Evolutionary conservation across 2,329 filamentous ascomycete species (phyloP).

Genomic region (Aspergillus sp.): DNA sequence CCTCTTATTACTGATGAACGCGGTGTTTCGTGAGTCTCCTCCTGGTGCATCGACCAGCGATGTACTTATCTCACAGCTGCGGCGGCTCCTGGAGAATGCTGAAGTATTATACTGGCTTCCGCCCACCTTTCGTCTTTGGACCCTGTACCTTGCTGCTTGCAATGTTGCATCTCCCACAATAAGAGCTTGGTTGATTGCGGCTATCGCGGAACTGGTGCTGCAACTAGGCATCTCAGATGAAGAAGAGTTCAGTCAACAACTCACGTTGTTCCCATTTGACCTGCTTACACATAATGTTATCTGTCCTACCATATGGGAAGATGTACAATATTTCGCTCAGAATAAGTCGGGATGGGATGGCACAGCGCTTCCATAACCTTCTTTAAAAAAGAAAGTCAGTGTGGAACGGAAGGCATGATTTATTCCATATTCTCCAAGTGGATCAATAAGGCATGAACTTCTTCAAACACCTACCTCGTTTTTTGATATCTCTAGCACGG

Average conservation of each 20-base stretch:
- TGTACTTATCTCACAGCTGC: not conserved
- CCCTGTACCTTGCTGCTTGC: not conserved
- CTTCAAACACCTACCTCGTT: too few species aligned
- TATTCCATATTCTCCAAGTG: too few species aligned
- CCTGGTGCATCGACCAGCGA: not conserved
- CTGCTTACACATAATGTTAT: too few species aligned
- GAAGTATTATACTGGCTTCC: not conserved
- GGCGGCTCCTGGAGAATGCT: not conserved
- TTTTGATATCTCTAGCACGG: too few species aligned
- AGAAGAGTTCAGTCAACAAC: not conserved
- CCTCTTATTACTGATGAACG: not conserved
- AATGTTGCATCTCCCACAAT: not conserved
- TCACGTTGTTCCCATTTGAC: not conserved
- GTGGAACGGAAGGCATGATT: too few species aligned
- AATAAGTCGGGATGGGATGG: too few species aligned
- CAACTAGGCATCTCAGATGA: not conserved
- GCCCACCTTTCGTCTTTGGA: not conserved
- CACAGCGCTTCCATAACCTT: too few species aligned
- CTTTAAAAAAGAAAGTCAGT: too few species aligned
- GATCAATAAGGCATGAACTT: too few species aligned
- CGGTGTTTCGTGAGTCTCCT: not conserved
- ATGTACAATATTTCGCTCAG: not conserved
- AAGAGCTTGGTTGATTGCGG: not conserved
- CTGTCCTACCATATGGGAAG: not conserved
- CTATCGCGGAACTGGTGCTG: not conserved